Conservation (phyloP, 768 basidiomycete species). For the Tulasnella sp. region DNA sequence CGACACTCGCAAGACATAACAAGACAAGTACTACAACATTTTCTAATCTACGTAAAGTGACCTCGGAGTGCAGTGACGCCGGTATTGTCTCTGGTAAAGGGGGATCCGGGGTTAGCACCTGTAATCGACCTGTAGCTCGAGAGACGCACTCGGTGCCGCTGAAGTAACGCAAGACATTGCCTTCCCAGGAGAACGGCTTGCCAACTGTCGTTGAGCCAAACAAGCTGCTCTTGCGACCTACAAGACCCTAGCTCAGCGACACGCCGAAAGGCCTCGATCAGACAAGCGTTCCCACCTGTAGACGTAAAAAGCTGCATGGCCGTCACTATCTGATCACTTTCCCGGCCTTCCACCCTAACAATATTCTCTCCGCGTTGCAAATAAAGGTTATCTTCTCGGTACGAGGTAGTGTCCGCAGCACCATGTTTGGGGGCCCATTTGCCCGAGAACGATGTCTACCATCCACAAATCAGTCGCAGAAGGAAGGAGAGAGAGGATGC, state of each 20-base stretch:
- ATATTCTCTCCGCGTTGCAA: not conserved
- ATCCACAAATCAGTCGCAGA: not conserved
- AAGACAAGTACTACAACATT: not conserved
- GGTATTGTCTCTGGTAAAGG: not conserved
- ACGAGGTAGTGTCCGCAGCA: not conserved
- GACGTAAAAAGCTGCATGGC: not conserved
- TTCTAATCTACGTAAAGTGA: not conserved
- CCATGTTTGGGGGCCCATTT: not conserved
- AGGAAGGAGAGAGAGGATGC: not conserved
- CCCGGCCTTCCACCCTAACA: not conserved
- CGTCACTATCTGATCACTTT: not conserved
- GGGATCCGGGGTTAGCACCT: not conserved
- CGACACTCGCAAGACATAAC: not conserved
- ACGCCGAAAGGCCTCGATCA: not conserved
- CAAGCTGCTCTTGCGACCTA: not conserved
- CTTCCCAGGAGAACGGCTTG: not conserved
- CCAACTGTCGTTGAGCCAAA: not conserved
- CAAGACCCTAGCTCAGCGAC: not conserved
- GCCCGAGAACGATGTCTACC: not conserved
- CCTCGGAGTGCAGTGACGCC: not conserved
- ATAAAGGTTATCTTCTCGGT: not conserved
- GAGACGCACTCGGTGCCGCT: not conserved
- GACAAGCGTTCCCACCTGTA: not conserved
- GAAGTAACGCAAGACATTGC: conserved; percentile 11
- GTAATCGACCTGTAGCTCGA: not conserved